phyloP scores from a whole-genome alignment of 305 asterid genomes.

The Fraxinus latifolia region DNA sequence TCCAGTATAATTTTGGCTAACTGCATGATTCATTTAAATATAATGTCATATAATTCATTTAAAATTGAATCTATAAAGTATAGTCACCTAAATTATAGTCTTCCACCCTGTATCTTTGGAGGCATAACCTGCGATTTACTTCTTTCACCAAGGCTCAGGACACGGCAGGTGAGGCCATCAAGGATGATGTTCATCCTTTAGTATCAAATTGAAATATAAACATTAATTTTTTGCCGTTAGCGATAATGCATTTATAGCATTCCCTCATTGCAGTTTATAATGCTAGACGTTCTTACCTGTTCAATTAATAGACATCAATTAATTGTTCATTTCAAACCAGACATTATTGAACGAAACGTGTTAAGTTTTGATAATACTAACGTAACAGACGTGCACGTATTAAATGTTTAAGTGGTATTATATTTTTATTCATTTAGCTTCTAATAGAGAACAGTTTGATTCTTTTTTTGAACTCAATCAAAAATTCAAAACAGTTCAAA shows the following conservation, averaged over 20 bases:
- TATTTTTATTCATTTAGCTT: neutral
- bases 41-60: neutral
- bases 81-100: no score
- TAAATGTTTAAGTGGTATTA: neutral
- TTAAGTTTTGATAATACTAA: neutral
- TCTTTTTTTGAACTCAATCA: neutral
- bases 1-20: no score
- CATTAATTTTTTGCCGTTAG: neutral
- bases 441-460: neutral
- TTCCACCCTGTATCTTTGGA: no score
- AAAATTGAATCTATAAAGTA: no score
- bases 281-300: neutral
- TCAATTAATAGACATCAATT: neutral
- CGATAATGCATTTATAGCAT: neutral
- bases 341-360: neutral
- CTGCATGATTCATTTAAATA: no score
- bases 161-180: no score
- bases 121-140: no score
- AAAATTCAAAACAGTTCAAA: neutral
- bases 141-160: no score
- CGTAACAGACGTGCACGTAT: neutral
- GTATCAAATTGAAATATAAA: neutral
- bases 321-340: neutral
- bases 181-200: no score
- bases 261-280: neutral